A percentile compares a stretch with the other conserved stretches of the same genome.
These are phyloP conservation scores for Striga asiatica DNA, from an alignment of 257 asterid species.

Conservation along the genomic window DNA sequence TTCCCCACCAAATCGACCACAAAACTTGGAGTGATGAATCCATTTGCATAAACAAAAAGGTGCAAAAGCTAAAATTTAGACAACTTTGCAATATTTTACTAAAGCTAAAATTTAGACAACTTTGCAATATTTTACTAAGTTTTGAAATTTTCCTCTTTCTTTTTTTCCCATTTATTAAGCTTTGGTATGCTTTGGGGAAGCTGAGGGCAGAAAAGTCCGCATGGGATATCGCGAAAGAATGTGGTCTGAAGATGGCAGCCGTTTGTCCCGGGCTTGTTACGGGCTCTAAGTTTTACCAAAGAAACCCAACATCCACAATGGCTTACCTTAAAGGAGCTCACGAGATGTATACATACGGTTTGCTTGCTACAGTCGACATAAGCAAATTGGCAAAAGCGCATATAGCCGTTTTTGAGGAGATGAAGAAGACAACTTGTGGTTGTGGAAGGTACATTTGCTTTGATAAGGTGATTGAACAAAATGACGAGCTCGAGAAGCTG, in stretches of 20 bases:
- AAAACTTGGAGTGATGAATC: constrained; percentile 80
- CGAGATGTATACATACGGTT: constrained; percentile 56
- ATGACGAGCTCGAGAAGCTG: constrained; percentile 39
- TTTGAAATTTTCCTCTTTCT: background rate
- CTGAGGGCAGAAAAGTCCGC: constrained; percentile 76
- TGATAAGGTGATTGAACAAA: constrained; percentile 37
- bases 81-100: background rate
- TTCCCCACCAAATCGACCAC: constrained; percentile 44
- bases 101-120: background rate
- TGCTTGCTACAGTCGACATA: constrained; percentile 52
- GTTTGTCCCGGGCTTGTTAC: constrained; percentile 76
- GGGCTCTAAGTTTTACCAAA: constrained; percentile 42
- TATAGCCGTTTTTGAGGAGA: constrained; percentile 52
- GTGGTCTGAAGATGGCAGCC: constrained; percentile 48
- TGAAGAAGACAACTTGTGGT: constrained; percentile 39
- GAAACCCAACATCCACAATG: constrained; percentile 59
- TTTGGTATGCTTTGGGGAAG: constrained; percentile 96
- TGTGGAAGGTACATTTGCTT: constrained; percentile 66
- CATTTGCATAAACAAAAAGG: constrained; percentile 62
- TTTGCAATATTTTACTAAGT: background rate
- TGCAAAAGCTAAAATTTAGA: background rate
- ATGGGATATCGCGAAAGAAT: constrained; percentile 49
- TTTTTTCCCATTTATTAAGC: too few relatives aligned
- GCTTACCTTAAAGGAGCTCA: constrained; percentile 76
- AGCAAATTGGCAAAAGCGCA: constrained; percentile 63